Evolutionary conservation across 352 stramenopile species (phyloP), one percentile per base, ranked within the genome.

Genomic region (Paralagenidium karlingii): DNA sequence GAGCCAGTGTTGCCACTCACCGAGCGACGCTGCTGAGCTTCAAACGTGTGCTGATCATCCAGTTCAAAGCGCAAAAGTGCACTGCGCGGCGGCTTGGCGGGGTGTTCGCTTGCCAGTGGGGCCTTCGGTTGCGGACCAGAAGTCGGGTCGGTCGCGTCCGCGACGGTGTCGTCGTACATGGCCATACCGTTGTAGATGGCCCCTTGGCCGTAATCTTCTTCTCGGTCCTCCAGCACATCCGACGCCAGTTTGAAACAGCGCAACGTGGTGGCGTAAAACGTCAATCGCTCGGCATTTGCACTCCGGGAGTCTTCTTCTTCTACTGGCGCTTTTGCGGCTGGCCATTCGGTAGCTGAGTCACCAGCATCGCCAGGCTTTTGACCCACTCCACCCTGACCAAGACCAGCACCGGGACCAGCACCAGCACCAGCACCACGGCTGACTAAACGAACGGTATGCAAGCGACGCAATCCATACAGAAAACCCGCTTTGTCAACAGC

Each of bases 1-100:
- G 64, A 55, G 12, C 63, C 63, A 24, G 66, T 80, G 38, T 80
- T 76, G 28, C 66, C 59, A 33, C 76, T 63, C 5, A 80, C 51
- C 9, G 30, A 34, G 1, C 48, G 45, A 16, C 42, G 49, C 18
- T 66, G n/a, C n/a, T n/a, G n/a, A n/a, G n/a, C n/a, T n/a, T n/a
- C n/a, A n/a, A n/a, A n/a, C n/a, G n/a, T n/a, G n/a, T n/a, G n/a
- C n/a, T n/a, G n/a, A n/a, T n/a, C n/a, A n/a, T n/a, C n/a, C n/a
- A n/a, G n/a, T n/a, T n/a, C n/a, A n/a, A n/a, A n/a, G n/a, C n/a
- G n/a, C n/a, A n/a, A n/a, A n/a, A n/a, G n/a, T n/a, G n/a, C n/a
- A n/a, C n/a, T n/a, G n/a, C n/a, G n/a, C n/a, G n/a, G n/a, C n/a
- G n/a, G n/a, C n/a, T n/a, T n/a, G n/a, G n/a, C n/a, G n/a, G n/a